Evolutionary conservation across 2,329 filamentous ascomycete species (phyloP), one percentile per base, ranked within the genome.

Genomic region (Beauveria varroae): DNA sequence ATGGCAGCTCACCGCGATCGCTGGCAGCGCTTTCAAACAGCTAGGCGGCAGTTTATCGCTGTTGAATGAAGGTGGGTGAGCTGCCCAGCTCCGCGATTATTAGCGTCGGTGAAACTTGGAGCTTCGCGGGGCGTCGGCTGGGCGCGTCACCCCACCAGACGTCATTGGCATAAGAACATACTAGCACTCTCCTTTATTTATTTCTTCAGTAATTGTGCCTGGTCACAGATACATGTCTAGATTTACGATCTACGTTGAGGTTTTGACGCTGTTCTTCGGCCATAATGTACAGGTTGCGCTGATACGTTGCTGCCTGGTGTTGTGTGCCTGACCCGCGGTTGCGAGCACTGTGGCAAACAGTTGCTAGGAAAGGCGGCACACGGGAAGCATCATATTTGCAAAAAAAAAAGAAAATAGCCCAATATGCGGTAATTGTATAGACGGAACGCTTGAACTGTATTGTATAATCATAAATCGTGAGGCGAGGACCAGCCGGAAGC

Each of bases 1-100:
- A 90, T 90, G 69, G 66, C 77, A 76, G 77, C 79, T 80, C 79
- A 77, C 77, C 79, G 67, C 67, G 63, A 57, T 61, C 55, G 37
- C 22, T 57, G 62, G 49, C 52, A 56, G 62, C 63, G 62, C 58
- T 66, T 56, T 49, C 41, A 63, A 58, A 60, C 34, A 65, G 62
- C 64, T 64, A 51, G 64, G 61, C 63, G 65, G 60, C 53, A 60
- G 62, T 53, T 49, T 57, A 60, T 30, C 50, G 50, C 54, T 26
- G 57, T 60, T 60, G 58, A 47, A 54, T 28, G 28, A 47, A 41
- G 50, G 41, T 60, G 20, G 57, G n/a, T 22, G 49, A 60, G 56
- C 22, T 30, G 26, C 49, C 18, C 24, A 24, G 24, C 47, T 24
- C 7, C 20, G 26, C 18, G 24, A 52, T 60, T 34, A 55, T 47